phyloP scores from a whole-genome alignment of 2,329 filamentous ascomycete species.

The Exophiala calicioides region DNA sequence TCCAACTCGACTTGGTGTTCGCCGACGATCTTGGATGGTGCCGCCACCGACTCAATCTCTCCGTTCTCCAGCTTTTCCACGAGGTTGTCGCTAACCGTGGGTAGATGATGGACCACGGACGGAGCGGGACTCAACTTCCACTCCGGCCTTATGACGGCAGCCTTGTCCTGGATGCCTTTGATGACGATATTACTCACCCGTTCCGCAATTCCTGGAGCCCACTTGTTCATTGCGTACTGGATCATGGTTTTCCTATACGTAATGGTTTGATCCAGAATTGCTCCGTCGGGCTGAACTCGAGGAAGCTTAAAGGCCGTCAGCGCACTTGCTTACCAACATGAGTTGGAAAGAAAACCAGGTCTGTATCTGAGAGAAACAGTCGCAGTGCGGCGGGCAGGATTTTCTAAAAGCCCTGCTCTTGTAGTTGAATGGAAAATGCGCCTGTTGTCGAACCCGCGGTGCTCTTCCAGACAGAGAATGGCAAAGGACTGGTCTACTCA shows the following conservation, averaged over 20 bases:
- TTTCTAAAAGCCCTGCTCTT: no score
- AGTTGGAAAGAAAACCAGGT: no score
- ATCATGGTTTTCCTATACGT: slow-evolving; percentile 27
- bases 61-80: slow-evolving; percentile 34
- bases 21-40: slow-evolving; percentile 27
- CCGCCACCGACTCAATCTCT: slow-evolving; percentile 29
- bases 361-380: no score
- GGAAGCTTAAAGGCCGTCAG: slow-evolving; percentile 23
- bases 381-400: no score
- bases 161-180: slow-evolving; percentile 15
- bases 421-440: no score
- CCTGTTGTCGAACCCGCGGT: no score
- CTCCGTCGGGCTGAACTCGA: slow-evolving; percentile 25
- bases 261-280: slow-evolving; percentile 28
- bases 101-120: slow-evolving; percentile 33
- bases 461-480: no score
- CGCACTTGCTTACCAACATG: no score
- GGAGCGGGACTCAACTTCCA: slow-evolving; percentile 34
- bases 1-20: slow-evolving; percentile 33
- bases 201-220: slow-evolving; percentile 17
- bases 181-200: slow-evolving; percentile 19
- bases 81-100: slow-evolving; percentile 36
- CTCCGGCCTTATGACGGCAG: slow-evolving; percentile 20
- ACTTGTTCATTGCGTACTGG: slow-evolving; percentile 9
- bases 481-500: no score